Evolutionary conservation across 2,329 filamentous ascomycete species (phyloP).

Genomic region (Xylariaceae sp.): DNA sequence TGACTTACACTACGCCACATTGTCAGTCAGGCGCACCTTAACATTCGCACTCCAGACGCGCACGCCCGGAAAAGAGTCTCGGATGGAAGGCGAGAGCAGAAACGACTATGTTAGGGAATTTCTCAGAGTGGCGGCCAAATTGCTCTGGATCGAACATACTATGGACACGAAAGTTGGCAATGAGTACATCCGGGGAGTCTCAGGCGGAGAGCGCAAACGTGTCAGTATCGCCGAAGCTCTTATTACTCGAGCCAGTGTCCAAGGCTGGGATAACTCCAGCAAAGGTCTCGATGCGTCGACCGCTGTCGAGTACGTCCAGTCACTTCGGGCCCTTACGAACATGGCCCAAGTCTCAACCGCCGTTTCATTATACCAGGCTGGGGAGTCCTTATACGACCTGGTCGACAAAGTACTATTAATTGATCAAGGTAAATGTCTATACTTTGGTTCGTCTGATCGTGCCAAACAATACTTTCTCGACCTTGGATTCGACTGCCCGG

Average conservation of each 20-base stretch:
- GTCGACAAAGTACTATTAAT: slow-evolving; percentile 72
- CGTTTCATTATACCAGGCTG: slow-evolving; percentile 70
- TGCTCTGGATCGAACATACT: slow-evolving; percentile 72
- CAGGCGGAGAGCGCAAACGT: slow-evolving; percentile 70
- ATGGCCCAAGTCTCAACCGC: slow-evolving; percentile 62
- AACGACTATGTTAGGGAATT: slow-evolving; percentile 59
- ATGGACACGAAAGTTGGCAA: slow-evolving; percentile 69
- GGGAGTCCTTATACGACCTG: slow-evolving; percentile 52
- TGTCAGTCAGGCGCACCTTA: slow-evolving; percentile 69
- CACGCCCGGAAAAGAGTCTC: slow-evolving; percentile 63
- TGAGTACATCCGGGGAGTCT: slow-evolving; percentile 63
- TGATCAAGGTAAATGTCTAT: slow-evolving; percentile 71
- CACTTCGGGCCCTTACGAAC: slow-evolving; percentile 67
- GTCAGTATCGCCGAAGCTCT: slow-evolving; percentile 77
- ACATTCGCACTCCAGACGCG: slow-evolving; percentile 68
- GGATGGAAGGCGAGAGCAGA: slow-evolving; percentile 66
- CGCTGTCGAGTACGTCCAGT: slow-evolving; percentile 67
- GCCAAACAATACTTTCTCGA: slow-evolving; percentile 71
- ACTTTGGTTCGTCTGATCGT: slow-evolving; percentile 64
- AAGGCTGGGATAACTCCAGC: slow-evolving; percentile 75
- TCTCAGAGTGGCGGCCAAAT: slow-evolving; percentile 64
- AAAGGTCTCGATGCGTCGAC: slow-evolving; percentile 67
- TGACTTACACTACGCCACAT: slow-evolving; percentile 69
- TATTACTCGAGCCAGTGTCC: slow-evolving; percentile 59
- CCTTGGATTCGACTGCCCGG: slow-evolving; percentile 74